Conservation (phyloP, 352 stramenopile species). For the Phytopythium boreale region DNA sequence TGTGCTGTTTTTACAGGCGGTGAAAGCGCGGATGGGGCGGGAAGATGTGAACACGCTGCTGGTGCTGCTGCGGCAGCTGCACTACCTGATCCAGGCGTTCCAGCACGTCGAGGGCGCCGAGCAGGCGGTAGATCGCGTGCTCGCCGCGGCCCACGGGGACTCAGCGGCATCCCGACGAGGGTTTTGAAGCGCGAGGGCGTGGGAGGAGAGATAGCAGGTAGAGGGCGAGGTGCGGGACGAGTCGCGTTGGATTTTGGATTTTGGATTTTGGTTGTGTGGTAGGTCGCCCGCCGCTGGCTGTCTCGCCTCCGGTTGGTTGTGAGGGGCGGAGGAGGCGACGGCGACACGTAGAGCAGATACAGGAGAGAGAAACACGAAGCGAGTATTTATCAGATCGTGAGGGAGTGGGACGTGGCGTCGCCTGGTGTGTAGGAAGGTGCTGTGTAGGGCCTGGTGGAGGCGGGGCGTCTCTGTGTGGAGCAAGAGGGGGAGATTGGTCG, state of each 20-base stretch:
- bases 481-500: too few relatives aligned
- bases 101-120: conserved; percentile 66
- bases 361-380: neutral
- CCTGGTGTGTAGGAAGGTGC: too few relatives aligned
- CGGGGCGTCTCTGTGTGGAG: too few relatives aligned
- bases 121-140: conserved; percentile 52
- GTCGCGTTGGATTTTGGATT: neutral
- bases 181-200: neutral
- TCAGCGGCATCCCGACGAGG: neutral
- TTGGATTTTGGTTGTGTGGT: neutral
- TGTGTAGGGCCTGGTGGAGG: too few relatives aligned
- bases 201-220: neutral
- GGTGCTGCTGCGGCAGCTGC: conserved; percentile 59
- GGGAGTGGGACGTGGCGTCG: too few relatives aligned
- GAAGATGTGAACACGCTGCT: conserved; percentile 38
- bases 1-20: conserved; percentile 20
- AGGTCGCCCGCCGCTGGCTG: neutral
- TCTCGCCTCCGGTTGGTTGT: neutral
- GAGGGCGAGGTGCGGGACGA: neutral
- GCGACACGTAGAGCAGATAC: conserved; percentile 2
- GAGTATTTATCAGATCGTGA: conserved; percentile 6
- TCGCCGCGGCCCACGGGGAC: conserved; percentile 42
- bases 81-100: conserved; percentile 73
- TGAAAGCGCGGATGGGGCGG: conserved; percentile 42
- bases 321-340: neutral